Evolutionary conservation across 805 yeast genomes (phyloP).

Genomic region (Metschnikowia orientalis): DNA sequence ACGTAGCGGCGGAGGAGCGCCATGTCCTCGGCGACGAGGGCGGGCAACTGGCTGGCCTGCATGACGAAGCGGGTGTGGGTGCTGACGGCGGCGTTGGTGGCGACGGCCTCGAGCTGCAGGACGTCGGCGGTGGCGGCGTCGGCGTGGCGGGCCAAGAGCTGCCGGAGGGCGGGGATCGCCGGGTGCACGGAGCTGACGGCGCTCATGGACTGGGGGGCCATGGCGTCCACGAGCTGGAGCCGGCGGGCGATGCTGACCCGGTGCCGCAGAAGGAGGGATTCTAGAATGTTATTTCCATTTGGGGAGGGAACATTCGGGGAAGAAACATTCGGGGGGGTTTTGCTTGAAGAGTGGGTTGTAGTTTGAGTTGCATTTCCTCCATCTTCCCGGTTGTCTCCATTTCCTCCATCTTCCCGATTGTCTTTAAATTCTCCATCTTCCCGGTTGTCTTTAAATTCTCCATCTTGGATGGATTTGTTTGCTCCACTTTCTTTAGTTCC

Average conservation of each 20-base stretch:
- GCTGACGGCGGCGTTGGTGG: slow-evolving; percentile 30
- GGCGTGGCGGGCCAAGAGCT: slow-evolving; percentile 18
- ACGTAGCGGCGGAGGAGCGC: slow-evolving; percentile 44
- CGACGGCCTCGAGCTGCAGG: slow-evolving; percentile 27
- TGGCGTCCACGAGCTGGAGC: slow-evolving; percentile 21
- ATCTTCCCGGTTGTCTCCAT: too few relatives aligned
- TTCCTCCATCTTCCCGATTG: too few relatives aligned
- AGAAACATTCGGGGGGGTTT: too few relatives aligned
- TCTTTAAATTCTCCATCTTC: too few relatives aligned
- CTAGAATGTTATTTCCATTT: too few relatives aligned
- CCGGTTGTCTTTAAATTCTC: too few relatives aligned
- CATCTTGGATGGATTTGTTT: too few relatives aligned
- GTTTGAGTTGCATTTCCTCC: too few relatives aligned
- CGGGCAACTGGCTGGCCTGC: slow-evolving; percentile 50
- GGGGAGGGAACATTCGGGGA: slow-evolving; percentile 1
- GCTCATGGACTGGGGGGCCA: slow-evolving; percentile 18
- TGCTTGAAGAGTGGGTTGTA: too few relatives aligned
- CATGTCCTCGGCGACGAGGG: slow-evolving; percentile 54
- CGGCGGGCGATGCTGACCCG: slow-evolving; percentile 13
- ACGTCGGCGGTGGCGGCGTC: slow-evolving; percentile 27
- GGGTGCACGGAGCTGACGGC: slow-evolving; percentile 22
- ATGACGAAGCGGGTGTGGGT: slow-evolving; percentile 46
- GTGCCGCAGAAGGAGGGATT: too few relatives aligned
- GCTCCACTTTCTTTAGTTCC: too few relatives aligned
- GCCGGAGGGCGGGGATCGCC: slow-evolving; percentile 23